phyloP scores from a whole-genome alignment of 225 moss, liverwort and hornwort species.

The Asterella californica region DNA sequence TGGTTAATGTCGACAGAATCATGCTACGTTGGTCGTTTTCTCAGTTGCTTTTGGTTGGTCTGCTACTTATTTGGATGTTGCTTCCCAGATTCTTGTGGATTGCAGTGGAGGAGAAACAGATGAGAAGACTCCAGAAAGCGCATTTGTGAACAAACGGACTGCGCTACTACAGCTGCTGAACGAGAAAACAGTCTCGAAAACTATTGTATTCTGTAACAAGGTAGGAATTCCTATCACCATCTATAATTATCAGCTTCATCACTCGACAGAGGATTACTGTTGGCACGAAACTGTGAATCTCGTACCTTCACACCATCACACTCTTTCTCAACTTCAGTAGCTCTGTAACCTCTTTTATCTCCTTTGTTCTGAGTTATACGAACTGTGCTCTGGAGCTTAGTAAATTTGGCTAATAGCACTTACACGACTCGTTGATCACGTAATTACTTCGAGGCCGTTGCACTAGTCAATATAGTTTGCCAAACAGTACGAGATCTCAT shows the following conservation, averaged over 20 bases:
- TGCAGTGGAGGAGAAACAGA: constrained; percentile 87
- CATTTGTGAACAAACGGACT: constrained; percentile 72
- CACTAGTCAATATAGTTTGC: neutral
- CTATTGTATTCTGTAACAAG: constrained; percentile 97
- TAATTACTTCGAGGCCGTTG: neutral
- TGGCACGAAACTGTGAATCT: neutral
- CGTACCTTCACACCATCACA: neutral
- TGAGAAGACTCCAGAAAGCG: constrained; percentile 86
- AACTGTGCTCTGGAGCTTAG: neutral
- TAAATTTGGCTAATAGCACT: neutral
- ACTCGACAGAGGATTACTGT: neutral
- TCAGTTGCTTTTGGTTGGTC: neutral
- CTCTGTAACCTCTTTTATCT: neutral
- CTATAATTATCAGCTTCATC: neutral
- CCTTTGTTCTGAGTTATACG: neutral
- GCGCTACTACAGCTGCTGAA: constrained; percentile 80
- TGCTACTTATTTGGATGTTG: neutral
- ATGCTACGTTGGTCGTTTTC: neutral
- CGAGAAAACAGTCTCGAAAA: constrained; percentile 83
- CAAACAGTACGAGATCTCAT: neutral
- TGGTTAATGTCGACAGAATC: constrained; percentile 1
- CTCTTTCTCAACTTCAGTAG: neutral
- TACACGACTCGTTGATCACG: neutral
- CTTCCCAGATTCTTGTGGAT: constrained; percentile 79
- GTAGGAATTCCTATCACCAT: constrained; percentile 27